These are phyloP conservation scores for Rhytidhysteron rufulum DNA, from an alignment of 2,329 filamentous ascomycete genomes.

Conservation along the genomic window DNA sequence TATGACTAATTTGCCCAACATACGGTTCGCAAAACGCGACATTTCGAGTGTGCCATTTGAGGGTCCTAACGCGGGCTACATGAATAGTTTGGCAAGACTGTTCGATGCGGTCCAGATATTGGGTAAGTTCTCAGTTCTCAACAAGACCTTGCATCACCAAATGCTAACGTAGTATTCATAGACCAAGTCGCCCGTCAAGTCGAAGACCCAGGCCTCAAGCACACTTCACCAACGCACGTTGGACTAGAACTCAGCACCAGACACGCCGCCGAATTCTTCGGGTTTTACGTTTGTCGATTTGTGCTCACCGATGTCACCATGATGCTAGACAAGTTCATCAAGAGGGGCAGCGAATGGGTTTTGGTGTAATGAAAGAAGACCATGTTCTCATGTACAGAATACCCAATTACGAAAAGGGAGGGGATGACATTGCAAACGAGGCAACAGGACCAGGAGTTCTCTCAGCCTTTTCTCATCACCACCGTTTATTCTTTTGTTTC, in stretches of 20 bases:
- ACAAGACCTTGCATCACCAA: background rate
- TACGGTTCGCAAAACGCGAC: slow-evolving; percentile 69
- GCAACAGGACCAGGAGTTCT: too few species aligned
- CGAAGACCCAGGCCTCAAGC: slow-evolving; percentile 86
- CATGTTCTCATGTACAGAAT: too few species aligned
- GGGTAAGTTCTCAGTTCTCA: slow-evolving; percentile 57
- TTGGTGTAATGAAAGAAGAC: slow-evolving; percentile 48
- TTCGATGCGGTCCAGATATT: slow-evolving; percentile 92
- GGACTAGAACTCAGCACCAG: slow-evolving; percentile 89
- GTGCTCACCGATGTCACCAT: slow-evolving; percentile 80
- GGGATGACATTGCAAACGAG: too few species aligned
- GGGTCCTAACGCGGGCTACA: slow-evolving; percentile 85
- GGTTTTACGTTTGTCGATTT: slow-evolving; percentile 93
- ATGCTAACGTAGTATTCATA: slow-evolving; percentile 32
- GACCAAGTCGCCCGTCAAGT: slow-evolving; percentile 96
- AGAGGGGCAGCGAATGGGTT: slow-evolving; percentile 95
- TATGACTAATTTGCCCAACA: slow-evolving; percentile 72
- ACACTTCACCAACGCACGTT: slow-evolving; percentile 90
- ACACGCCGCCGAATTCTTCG: slow-evolving; percentile 96
- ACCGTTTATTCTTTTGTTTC: too few species aligned
- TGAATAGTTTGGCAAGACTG: slow-evolving; percentile 81
- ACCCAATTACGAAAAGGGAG: too few species aligned
- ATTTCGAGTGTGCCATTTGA: slow-evolving; percentile 65
- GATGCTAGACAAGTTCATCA: slow-evolving; percentile 94
- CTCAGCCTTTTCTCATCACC: too few species aligned